phyloP scores from a whole-genome alignment of 208 protist species.

The Crithidia bombi region DNA sequence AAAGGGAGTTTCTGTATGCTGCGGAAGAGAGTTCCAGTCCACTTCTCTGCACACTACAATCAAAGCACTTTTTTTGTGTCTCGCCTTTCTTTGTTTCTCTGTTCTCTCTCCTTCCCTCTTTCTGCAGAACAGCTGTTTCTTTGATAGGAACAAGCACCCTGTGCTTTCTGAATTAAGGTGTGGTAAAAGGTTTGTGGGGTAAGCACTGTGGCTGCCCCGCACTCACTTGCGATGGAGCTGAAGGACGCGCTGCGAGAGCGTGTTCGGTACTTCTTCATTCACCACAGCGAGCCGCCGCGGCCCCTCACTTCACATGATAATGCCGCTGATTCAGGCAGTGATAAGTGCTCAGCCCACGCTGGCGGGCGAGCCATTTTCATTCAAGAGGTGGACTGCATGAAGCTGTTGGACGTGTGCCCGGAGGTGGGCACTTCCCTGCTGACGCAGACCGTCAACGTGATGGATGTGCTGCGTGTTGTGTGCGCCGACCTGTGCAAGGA shows the following conservation, averaged over 20 bases:
- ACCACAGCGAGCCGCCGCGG: conserved; percentile 65
- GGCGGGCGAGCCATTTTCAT: conserved; percentile 51
- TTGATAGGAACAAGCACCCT: neutral
- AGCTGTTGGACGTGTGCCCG: conserved; percentile 59
- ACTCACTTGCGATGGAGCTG: conserved; percentile 20
- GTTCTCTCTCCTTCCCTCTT: conserved; percentile 7
- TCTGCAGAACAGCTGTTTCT: neutral
- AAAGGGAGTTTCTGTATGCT: neutral
- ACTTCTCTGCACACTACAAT: no score
- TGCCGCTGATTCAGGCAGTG: neutral
- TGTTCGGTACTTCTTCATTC: conserved; percentile 64
- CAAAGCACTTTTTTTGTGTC: no score
- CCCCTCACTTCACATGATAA: conserved; percentile 20
- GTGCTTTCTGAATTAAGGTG: no score
- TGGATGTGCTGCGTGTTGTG: conserved; percentile 48
- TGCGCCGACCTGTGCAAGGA: conserved; percentile 61
- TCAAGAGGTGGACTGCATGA: conserved; percentile 84
- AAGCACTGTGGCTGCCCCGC: no score
- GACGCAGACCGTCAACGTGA: conserved; percentile 44
- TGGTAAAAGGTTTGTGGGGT: no score
- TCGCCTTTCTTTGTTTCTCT: neutral
- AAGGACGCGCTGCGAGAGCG: conserved; percentile 14
- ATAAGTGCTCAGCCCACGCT: neutral
- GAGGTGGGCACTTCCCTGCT: conserved; percentile 52
- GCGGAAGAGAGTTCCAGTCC: no score